These are phyloP conservation scores for Trichosporon inkin DNA, from an alignment of 1,284 basidiomycete genomes.

Conservation along the genomic window DNA sequence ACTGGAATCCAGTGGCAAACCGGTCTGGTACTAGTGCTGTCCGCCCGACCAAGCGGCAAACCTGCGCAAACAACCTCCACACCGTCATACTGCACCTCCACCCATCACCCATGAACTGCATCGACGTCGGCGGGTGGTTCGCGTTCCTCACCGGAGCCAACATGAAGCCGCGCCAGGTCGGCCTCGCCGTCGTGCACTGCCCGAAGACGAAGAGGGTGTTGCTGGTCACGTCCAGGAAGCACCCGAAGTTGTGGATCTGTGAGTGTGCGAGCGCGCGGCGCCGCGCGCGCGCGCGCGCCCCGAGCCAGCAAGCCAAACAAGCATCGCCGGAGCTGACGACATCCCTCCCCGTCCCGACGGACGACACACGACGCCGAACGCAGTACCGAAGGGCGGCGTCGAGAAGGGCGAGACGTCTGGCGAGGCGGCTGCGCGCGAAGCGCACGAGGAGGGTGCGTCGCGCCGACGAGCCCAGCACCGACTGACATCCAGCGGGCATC, in stretches of 20 bases:
- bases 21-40: too few relatives aligned
- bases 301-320: background rate
- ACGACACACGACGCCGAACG: background rate
- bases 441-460: slow-evolving; percentile 46
- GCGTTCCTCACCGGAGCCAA: background rate
- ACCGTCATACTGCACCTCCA: too few relatives aligned
- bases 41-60: too few relatives aligned
- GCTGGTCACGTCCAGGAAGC: slow-evolving; percentile 44
- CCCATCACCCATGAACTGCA: background rate
- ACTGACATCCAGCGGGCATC: slow-evolving; percentile 12
- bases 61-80: background rate
- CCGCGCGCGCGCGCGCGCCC: background rate
- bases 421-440: slow-evolving; percentile 45
- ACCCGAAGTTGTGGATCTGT: slow-evolving; percentile 47
- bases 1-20: too few relatives aligned
- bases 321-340: background rate
- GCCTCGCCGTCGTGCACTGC: slow-evolving; percentile 40
- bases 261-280: slow-evolving; percentile 17
- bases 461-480: too few relatives aligned
- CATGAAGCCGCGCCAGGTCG: slow-evolving; percentile 36
- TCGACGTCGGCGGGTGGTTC: background rate
- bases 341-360: background rate
- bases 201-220: slow-evolving; percentile 32
- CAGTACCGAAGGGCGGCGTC: slow-evolving; percentile 48
- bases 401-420: slow-evolving; percentile 44